Base-by-base conservation (phyloP, 2,329 filamentous ascomycete species). In the Leptographium galeiforme region DNA sequence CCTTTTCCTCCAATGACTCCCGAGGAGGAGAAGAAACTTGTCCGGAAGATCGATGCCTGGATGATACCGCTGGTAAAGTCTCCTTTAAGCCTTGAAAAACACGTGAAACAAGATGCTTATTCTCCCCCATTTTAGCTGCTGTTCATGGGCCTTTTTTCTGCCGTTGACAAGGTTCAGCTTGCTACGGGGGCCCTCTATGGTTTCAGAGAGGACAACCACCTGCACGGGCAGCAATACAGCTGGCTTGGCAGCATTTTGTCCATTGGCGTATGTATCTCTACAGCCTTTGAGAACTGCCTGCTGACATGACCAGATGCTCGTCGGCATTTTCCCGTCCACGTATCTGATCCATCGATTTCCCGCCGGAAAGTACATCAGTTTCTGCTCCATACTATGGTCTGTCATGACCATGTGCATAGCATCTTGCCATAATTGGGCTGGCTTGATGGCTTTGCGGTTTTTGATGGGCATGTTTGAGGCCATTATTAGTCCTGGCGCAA, bases 121-220 rank as follows among this genome's bases (percentile, higher is more conserved):
- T 18, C 4, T 25, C 11, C 2, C 18, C 11, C 40, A 10, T 2
- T n/a, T 6, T 13, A 65, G 63, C 56, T 65, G 12, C 50, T 66
- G 8, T 61, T 65, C 47, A 56, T 60, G 19, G 61, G 60, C 4
- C 63, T 61, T 12, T 60, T 66, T 41, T 58, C 60, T 38, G 64
- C 64, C 41, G 61, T 65, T 18, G 64, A 66, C 53, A 66, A 65
- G 50, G 63, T 66, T 10, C 48, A 63, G 50, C 59, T 66, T 32
- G 62, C 61, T 16, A 67, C 63, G 2, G 66, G 63, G 2, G 63
- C 64, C 3, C 56, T 68, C 6, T 67, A 68, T 41, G 65, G 65
- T 2, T 65, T 68, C 55, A 61, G 61, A 49, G 56, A 50, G 30
- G 66, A 68, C 51, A 66, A 14, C 2, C 38, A 53, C 30, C 30